Percentiles rank a stretch among this genome's conserved stretches.
Conservation (phyloP, 2,329 filamentous ascomycete species). For the Chrysosporium keratinophilum region DNA sequence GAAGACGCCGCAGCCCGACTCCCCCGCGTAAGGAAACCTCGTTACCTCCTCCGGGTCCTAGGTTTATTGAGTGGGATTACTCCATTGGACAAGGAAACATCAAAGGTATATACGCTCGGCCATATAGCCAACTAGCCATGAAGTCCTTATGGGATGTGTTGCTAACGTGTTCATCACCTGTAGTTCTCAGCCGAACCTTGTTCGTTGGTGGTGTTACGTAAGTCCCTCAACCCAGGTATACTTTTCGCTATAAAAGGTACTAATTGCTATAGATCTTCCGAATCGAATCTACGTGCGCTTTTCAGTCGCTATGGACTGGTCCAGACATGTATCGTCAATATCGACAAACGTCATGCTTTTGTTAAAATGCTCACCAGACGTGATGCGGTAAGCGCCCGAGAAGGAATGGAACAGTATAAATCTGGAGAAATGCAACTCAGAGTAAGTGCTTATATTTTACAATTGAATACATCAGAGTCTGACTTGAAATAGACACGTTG, state of each 20-base stretch:
- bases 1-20: constrained; percentile 55
- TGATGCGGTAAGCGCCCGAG: constrained; percentile 73
- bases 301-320: constrained; percentile 78
- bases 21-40: constrained; percentile 39
- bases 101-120: constrained; percentile 45
- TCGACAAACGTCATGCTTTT: constrained; percentile 95
- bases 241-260: constrained; percentile 11
- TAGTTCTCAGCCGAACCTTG: constrained; percentile 81
- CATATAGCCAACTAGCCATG: not conserved
- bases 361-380: constrained; percentile 93
- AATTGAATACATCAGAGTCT: constrained; percentile 7
- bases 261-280: constrained; percentile 53
- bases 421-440: constrained; percentile 62
- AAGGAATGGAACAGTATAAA: constrained; percentile 72
- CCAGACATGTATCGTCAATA: constrained; percentile 96
- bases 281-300: constrained; percentile 68
- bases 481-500: constrained; percentile 62
- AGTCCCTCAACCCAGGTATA: constrained; percentile 35
- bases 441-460: constrained; percentile 39
- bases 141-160: not conserved
- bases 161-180: constrained; percentile 13
- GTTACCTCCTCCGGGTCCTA: constrained; percentile 46
- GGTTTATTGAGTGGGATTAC: constrained; percentile 72
- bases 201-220: constrained; percentile 93
- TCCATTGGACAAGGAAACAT: constrained; percentile 66